phyloP scores from a whole-genome alignment of 2,329 filamentous ascomycete species.

The Aspergillus brunneoviolaceus region DNA sequence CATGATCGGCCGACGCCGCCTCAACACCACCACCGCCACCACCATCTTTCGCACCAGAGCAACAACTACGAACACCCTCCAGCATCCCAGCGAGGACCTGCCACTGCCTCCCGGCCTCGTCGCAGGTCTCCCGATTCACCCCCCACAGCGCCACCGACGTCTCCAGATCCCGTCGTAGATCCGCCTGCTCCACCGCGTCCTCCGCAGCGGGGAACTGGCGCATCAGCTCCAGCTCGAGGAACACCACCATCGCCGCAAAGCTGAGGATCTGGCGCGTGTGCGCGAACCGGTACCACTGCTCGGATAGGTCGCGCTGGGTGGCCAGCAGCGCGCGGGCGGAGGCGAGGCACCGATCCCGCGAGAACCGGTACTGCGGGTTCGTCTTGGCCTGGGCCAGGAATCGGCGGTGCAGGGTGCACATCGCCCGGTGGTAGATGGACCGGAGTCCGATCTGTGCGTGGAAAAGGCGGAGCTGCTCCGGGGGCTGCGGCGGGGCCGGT shows the following conservation, averaged over 20 bases:
- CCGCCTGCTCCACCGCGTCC: background rate
- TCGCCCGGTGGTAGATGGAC: constrained; percentile 10
- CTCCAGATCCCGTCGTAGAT: background rate
- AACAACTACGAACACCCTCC: background rate
- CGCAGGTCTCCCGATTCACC: background rate
- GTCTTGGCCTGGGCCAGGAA: background rate
- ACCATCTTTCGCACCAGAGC: no score
- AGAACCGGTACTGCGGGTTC: background rate
- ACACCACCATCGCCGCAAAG: constrained; percentile 7
- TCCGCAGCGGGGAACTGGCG: background rate
- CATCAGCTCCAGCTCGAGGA: constrained; percentile 8
- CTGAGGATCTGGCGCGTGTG: constrained; percentile 9
- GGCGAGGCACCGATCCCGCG: constrained; percentile 1
- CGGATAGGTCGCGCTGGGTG: background rate
- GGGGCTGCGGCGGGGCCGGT: background rate
- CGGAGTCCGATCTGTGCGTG: background rate
- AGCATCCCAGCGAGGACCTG: constrained; percentile 3
- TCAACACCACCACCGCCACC: background rate
- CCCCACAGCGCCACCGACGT: constrained; percentile 1
- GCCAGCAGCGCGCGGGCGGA: constrained; percentile 2
- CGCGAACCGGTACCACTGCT: constrained; percentile 6
- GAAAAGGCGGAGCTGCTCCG: background rate
- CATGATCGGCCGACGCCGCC: background rate
- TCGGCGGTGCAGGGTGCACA: constrained; percentile 8
- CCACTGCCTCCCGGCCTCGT: background rate